phyloP scores from a whole-genome alignment of 352 stramenopile species.

The Phytophthora chlamydospora region DNA sequence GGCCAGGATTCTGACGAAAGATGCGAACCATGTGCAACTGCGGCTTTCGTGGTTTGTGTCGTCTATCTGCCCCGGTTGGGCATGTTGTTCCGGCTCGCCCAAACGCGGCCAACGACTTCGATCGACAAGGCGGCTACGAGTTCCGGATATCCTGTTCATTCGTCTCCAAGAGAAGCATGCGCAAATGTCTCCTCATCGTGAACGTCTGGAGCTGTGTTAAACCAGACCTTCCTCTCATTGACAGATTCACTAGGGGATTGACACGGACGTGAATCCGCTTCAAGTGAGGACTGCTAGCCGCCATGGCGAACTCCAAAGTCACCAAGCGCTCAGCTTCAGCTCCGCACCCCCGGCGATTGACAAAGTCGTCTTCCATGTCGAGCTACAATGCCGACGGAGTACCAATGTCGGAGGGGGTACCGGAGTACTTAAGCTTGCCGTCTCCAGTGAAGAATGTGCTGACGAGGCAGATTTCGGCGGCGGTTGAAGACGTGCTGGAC shows the following conservation, averaged over 20 bases:
- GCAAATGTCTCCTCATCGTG: slow-evolving; percentile 2
- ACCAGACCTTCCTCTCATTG: slow-evolving; percentile 27
- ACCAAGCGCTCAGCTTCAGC: slow-evolving; percentile 19
- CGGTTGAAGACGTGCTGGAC: slow-evolving; percentile 45
- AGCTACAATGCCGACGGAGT: slow-evolving; percentile 18
- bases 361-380: slow-evolving; percentile 25
- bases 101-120: slow-evolving; percentile 10
- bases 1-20: slow-evolving; percentile 7
- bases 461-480: slow-evolving; percentile 33
- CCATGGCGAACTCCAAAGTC: slow-evolving; percentile 18
- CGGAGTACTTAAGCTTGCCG: slow-evolving; percentile 29
- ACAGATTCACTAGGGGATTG: background rate
- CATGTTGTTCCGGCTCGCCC: slow-evolving; percentile 10
- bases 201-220: background rate
- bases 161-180: slow-evolving; percentile 12
- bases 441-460: slow-evolving; percentile 31
- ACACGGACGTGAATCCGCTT: background rate
- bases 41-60: background rate
- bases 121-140: slow-evolving; percentile 14
- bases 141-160: slow-evolving; percentile 22
- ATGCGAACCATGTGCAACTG: slow-evolving; percentile 8
- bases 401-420: slow-evolving; percentile 9
- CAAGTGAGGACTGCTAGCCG: slow-evolving; percentile 1
- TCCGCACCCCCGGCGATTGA: slow-evolving; percentile 12
- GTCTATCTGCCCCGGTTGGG: background rate